These are phyloP conservation scores for Sphaerostilbella broomeana DNA, from an alignment of 2,329 filamentous ascomycete genomes.

Conservation along the genomic window DNA sequence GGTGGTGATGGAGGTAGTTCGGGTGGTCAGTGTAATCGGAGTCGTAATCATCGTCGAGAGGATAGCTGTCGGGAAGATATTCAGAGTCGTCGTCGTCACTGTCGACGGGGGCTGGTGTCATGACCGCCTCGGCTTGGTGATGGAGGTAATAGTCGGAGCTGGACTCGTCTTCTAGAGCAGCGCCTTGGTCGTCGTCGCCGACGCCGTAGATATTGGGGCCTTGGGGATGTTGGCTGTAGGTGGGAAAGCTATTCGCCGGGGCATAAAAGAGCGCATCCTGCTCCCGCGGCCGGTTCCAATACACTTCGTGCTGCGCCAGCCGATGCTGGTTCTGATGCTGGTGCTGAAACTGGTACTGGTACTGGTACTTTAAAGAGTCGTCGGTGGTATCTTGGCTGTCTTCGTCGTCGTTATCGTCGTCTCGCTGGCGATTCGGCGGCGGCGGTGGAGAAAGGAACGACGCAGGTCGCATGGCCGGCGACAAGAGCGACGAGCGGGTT, in stretches of 20 bases:
- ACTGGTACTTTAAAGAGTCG: background rate
- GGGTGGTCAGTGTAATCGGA: background rate
- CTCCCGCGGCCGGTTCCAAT: background rate
- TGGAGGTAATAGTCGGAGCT: background rate
- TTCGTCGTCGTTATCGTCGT: constrained; percentile 3
- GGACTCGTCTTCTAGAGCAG: background rate
- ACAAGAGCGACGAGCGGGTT: constrained; percentile 5
- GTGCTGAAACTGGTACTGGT: background rate
- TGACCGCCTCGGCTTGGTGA: constrained; percentile 6
- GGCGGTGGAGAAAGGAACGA: constrained; percentile 8
- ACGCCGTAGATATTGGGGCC: background rate
- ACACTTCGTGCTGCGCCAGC: constrained; percentile 2
- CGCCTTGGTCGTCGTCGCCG: background rate
- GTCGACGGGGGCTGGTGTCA: constrained; percentile 4
- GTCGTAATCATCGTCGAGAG: background rate
- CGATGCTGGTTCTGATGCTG: background rate
- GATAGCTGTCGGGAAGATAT: background rate
- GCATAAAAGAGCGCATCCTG: constrained; percentile 12
- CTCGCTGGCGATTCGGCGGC: constrained; percentile 10
- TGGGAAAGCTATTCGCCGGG: constrained; percentile 2
- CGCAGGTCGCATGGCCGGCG: constrained; percentile 16
- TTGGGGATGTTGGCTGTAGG: background rate
- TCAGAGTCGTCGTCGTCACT: constrained; percentile 1
- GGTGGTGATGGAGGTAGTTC: constrained; percentile 1
- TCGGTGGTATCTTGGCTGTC: background rate